Conservation (phyloP, 345 rosid species). For the Eucalyptus grandis region DNA sequence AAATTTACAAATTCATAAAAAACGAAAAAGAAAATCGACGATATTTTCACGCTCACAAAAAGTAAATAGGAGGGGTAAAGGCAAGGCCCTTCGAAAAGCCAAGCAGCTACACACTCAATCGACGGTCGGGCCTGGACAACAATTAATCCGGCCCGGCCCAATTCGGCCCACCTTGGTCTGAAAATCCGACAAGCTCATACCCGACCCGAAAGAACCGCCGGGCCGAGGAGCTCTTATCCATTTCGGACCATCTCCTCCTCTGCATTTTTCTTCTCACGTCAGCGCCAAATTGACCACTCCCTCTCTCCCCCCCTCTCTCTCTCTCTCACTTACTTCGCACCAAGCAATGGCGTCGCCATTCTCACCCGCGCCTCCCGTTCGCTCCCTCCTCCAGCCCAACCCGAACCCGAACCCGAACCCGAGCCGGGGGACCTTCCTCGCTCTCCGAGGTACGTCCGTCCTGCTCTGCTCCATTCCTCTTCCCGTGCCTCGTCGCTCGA, state of each 20-base stretch:
- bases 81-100: not conserved
- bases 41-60: not conserved
- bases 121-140: not conserved
- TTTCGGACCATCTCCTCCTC: not conserved
- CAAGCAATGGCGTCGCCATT: slow-evolving; percentile 43
- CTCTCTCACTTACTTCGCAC: not conserved
- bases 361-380: slow-evolving; percentile 15
- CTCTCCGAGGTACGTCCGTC: not conserved
- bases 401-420: slow-evolving; percentile 22
- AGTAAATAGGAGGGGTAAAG: not conserved
- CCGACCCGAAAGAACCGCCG: not conserved
- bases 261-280: not conserved
- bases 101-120: not conserved
- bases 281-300: not conserved
- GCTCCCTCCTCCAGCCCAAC: slow-evolving; percentile 18
- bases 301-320: not conserved
- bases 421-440: slow-evolving; percentile 10
- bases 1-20: not conserved
- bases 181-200: not conserved
- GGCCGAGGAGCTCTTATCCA: not conserved
- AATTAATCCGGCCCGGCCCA: not conserved
- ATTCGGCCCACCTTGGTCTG: not conserved
- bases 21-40: not conserved
- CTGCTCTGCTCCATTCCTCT: not conserved
- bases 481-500: not conserved